Conservation (phyloP, 73 alveolate species). For the Paramecium biaurelia region DNA sequence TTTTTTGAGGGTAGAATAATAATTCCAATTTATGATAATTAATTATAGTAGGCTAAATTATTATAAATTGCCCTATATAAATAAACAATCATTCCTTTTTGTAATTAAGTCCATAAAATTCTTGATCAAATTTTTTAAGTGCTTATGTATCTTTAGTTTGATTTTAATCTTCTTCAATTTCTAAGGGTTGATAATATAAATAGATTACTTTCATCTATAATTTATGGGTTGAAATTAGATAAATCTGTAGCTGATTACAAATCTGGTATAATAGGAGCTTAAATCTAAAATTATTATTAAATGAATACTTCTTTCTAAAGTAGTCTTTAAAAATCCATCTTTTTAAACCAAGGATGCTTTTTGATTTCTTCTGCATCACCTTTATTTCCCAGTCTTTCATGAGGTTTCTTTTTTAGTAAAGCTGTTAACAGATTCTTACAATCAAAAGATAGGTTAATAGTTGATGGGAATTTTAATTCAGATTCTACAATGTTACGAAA, state of each 20-base stretch:
- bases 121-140: conserved; percentile 4
- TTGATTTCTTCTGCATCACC: conserved; percentile 92
- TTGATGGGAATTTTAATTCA: conserved; percentile 85
- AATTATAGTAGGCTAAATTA: not conserved
- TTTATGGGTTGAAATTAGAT: conserved; percentile 27
- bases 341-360: conserved; percentile 91
- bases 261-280: conserved; percentile 78
- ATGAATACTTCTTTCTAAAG: conserved; percentile 68
- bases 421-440: conserved; percentile 68
- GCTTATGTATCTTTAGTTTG: not conserved
- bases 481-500: conserved; percentile 88
- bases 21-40: not conserved
- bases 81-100: conserved; percentile 1
- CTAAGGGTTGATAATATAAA: not conserved
- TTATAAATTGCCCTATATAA: not conserved
- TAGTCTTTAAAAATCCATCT: conserved; percentile 89
- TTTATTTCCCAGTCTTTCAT: conserved; percentile 88
- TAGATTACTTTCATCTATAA: conserved; percentile 48
- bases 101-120: conserved; percentile 14
- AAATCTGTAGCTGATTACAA: conserved; percentile 59
- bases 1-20: conserved; percentile 64
- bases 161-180: not conserved
- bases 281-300: not conserved
- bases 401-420: conserved; percentile 87
- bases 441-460: conserved; percentile 72